Percentiles rank a stretch among this genome's conserved stretches.
Conservation (phyloP, 2,329 filamentous ascomycete species). For the Myriosclerotinia duriaeana region DNA sequence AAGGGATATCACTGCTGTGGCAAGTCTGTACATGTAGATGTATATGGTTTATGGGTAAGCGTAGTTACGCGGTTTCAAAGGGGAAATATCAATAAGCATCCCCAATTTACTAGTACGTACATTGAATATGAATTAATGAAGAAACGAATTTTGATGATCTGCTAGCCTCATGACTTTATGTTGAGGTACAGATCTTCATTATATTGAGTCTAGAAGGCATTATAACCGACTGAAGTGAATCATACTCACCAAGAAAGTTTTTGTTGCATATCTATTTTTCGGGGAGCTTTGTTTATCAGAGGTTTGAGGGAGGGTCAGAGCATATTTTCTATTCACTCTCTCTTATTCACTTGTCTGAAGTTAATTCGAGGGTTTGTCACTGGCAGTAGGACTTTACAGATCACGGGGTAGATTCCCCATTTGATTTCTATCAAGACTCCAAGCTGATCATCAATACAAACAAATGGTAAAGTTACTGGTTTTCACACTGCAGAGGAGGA, state of each 20-base stretch:
- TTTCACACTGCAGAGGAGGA: background rate
- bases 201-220: background rate
- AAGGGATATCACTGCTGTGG: constrained; percentile 88
- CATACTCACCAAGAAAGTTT: background rate
- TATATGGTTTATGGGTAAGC: background rate
- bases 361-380: background rate
- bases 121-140: constrained; percentile 8
- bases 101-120: background rate
- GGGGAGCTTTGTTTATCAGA: too few species aligned
- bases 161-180: background rate
- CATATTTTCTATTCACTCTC: too few species aligned
- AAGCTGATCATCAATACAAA: background rate
- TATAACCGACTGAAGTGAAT: background rate
- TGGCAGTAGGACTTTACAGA: background rate
- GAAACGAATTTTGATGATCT: background rate
- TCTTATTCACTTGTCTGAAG: too few species aligned
- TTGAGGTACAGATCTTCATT: background rate
- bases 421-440: background rate
- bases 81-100: background rate
- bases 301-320: too few species aligned
- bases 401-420: background rate
- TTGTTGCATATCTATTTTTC: background rate
- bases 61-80: background rate
- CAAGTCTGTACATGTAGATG: constrained; percentile 77
- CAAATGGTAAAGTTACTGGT: background rate